Base-by-base conservation (phyloP, 177 flowering plant genomes). In the Vitis hybrid region DNA sequence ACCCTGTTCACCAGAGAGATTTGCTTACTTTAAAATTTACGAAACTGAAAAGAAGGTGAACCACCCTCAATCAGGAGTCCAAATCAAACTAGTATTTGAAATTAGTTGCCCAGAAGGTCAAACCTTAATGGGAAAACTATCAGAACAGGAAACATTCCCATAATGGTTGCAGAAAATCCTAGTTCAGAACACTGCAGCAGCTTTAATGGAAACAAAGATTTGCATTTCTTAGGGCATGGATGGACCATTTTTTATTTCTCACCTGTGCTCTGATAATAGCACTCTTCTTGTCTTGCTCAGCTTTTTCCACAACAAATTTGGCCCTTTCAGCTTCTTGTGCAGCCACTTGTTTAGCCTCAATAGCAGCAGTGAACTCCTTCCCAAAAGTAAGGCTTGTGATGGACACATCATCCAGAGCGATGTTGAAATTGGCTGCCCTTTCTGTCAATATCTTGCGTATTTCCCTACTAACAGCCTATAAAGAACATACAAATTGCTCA, bases 241-340 rank as follows among this genome's bases (percentile, higher is more conserved):
- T 39, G 45, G 7, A 39, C 55, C 55, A 11, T 64, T 12, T 26
- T 0, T 11, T 54, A 19, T 66, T 23, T 19, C 84, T 79, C 49
- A 93, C 98, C 92, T 93, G 90, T 51, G 98, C 98, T 74, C 96
- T 84, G 80, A 94, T 91, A 60, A 94, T 76, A 65, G 97, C 96
- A 88, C 96, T 88, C 76, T 60, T 85, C 82, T 92, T 94, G 86
- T 94, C 97, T 80, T 94, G 98, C 79, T 94, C 98, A 8, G 98
- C 98, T 70, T 94, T 94, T 69, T 94, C 96, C 34, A 94, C 98
- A 66, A 94, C 88, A 74, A 89, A 93, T 76, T 92, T 94, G 57
- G 98, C 98, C 69, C 93, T 85, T 74, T 94, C 97, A 32, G 98
- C 98, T 76, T 94, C 98, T 74, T 94, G 98, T 15, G 97, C 96